Evolutionary conservation across 495 filamentous ascomycete genomes (phyloP).

Genomic region (Penicillium tannophilum): DNA sequence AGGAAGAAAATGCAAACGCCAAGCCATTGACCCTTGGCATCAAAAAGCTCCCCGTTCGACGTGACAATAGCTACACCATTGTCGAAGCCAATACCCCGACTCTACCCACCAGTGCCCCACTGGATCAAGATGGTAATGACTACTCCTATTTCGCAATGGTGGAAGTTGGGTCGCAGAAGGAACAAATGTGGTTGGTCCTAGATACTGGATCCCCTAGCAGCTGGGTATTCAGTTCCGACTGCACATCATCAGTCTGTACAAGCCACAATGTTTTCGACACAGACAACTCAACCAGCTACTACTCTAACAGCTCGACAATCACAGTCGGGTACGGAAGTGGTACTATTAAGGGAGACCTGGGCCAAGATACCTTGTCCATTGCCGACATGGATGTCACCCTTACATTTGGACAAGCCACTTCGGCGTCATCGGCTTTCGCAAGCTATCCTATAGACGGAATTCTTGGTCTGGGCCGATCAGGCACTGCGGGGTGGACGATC

Average conservation of each 20-base stretch:
- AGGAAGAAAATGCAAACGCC: slow-evolving; percentile 19
- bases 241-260: slow-evolving; percentile 60
- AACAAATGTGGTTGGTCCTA: slow-evolving; percentile 70
- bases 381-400: slow-evolving; percentile 62
- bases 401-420: slow-evolving; percentile 68
- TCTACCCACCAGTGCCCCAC: slow-evolving; percentile 57
- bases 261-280: slow-evolving; percentile 68
- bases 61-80: slow-evolving; percentile 58
- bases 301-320: slow-evolving; percentile 49
- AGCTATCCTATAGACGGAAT: slow-evolving; percentile 88
- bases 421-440: slow-evolving; percentile 67
- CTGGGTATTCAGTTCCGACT: slow-evolving; percentile 74
- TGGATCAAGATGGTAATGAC: slow-evolving; percentile 77
- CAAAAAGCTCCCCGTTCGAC: slow-evolving; percentile 36
- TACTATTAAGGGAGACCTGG: slow-evolving; percentile 62
- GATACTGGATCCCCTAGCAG: slow-evolving; percentile 78
- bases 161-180: slow-evolving; percentile 64
- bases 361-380: slow-evolving; percentile 63
- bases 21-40: slow-evolving; percentile 33
- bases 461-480: slow-evolving; percentile 66
- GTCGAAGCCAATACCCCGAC: slow-evolving; percentile 56
- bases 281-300: slow-evolving; percentile 58
- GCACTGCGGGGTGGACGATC: slow-evolving; percentile 42
- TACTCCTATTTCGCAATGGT: slow-evolving; percentile 75
- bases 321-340: slow-evolving; percentile 73